Conservation (phyloP, 257 asterid species). For the Apocynum venetum region DNA sequence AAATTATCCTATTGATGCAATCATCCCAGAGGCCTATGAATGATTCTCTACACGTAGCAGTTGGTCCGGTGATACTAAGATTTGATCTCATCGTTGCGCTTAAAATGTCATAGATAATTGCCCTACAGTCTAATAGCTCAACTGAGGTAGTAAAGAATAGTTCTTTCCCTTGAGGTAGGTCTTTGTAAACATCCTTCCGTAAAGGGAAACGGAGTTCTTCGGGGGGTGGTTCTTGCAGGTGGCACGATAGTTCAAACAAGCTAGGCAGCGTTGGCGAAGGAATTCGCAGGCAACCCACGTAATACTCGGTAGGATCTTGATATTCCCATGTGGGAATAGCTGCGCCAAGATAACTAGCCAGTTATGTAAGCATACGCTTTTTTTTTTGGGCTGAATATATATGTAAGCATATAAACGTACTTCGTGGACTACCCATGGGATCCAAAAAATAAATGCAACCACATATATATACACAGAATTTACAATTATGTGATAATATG, state of each 20-base stretch:
- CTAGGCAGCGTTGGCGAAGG: slow-evolving; percentile 36
- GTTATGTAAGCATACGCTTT: no score
- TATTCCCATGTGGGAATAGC: slow-evolving; percentile 37
- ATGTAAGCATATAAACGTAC: no score
- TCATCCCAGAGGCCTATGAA: slow-evolving; percentile 49
- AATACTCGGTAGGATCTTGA: slow-evolving; percentile 45
- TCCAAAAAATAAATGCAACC: no score
- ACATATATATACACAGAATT: no score
- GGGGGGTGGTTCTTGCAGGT: slow-evolving; percentile 47
- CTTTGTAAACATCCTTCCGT: slow-evolving; percentile 38
- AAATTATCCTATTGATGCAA: slow-evolving; percentile 34
- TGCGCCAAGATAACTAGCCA: slow-evolving; percentile 1
- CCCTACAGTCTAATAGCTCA: slow-evolving; percentile 34
- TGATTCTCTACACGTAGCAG: slow-evolving; percentile 28
- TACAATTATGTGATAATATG: no score
- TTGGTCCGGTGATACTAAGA: slow-evolving; percentile 27
- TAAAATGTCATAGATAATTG: slow-evolving; percentile 27
- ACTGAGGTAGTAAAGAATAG: slow-evolving; percentile 32
- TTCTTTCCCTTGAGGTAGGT: slow-evolving; percentile 45
- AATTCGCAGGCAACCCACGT: slow-evolving; percentile 34
- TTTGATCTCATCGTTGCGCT: slow-evolving; percentile 31
- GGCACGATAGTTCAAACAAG: slow-evolving; percentile 45
- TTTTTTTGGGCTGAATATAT: no score
- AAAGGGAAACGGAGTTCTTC: slow-evolving; percentile 44
- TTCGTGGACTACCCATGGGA: background rate